A percentile compares a stretch with the other conserved stretches of the same genome.
Evolutionary conservation across 108 stramenopile genomes (phyloP).

Genomic region (Cyclotella atomus): DNA sequence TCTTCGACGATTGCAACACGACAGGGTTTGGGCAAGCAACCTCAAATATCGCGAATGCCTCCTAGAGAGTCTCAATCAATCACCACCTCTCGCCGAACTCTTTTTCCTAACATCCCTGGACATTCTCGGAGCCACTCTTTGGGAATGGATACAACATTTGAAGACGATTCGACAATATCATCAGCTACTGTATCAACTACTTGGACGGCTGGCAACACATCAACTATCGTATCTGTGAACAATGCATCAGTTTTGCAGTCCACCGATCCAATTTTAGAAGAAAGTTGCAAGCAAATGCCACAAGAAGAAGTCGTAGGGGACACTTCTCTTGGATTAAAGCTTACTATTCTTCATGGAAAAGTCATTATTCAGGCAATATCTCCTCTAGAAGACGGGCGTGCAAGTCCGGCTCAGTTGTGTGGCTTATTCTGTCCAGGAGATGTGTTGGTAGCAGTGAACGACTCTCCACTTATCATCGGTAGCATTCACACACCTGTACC

Average conservation of each 20-base stretch:
- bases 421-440: conserved; percentile 78
- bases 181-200: conserved; percentile 27
- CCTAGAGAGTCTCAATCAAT: conserved; percentile 8
- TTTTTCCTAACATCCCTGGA: conserved; percentile 24
- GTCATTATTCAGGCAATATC: conserved; percentile 84
- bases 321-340: conserved; percentile 81
- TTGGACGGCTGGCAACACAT: conserved; percentile 12
- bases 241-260: not conserved
- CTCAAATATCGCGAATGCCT: not conserved
- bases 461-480: conserved; percentile 59
- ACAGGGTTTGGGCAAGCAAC: not conserved
- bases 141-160: conserved; percentile 9
- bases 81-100: conserved; percentile 20
- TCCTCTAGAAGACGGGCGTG: conserved; percentile 71
- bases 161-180: conserved; percentile 44
- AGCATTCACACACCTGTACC: conserved; percentile 54
- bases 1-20: not conserved
- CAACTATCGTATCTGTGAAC: not conserved
- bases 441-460: conserved; percentile 73
- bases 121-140: conserved; percentile 5
- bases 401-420: conserved; percentile 81
- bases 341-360: conserved; percentile 72
- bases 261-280: not conserved
- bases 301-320: conserved; percentile 74
- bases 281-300: conserved; percentile 14